Base-by-base conservation (phyloP, 2,329 filamentous ascomycete genomes). In the Corniculantispora saksenae region DNA sequence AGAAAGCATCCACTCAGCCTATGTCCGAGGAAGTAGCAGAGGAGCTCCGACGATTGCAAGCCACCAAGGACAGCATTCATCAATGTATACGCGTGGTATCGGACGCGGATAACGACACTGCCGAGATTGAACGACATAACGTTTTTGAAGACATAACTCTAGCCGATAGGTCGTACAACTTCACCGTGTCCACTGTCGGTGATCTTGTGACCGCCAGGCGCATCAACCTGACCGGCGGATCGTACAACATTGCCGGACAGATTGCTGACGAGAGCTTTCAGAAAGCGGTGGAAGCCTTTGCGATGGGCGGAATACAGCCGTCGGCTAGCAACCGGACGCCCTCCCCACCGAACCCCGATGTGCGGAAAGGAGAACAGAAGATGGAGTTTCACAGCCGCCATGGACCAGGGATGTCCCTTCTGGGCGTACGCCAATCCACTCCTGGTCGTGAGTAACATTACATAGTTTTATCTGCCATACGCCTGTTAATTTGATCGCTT, bases 101-200 rank as follows among this genome's bases (percentile, higher is more conserved):
- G 4, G 45, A 51, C 50, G 27, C 58, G 40, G 43, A 60, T n/a
- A 51, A 19, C 58, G 25, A 8, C 25, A 5, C 58, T 12, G 21
- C 40, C 19, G 54, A 23, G 59, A 70, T 38, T 8, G 68, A 71
- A 13, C 70, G 71, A 3, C 56, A 60, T n/a, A 73, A 73, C 55
- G 5, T 72, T 29, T 72, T 72, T 29, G 71, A 72, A 60, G 70
- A 72, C 25, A 67, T 70, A n/a, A 70, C 68, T 1, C 63, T 72
- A 62, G 45, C 64, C 17, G 69, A 70, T 2, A 72, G 67, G 45
- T 68, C 66, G 32, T 71, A 72, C 40, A 69, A 66, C 40, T 66
- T 72, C 60, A 65, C 68, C 6, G 68, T 73, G 47, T 73, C 69
- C 9, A 73, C 70, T 27, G 64, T 72, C 0, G 70, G 69, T 23